These are phyloP conservation scores for Falciphora oryzae DNA, from an alignment of 2,329 filamentous ascomycete genomes.

Conservation along the genomic window DNA sequence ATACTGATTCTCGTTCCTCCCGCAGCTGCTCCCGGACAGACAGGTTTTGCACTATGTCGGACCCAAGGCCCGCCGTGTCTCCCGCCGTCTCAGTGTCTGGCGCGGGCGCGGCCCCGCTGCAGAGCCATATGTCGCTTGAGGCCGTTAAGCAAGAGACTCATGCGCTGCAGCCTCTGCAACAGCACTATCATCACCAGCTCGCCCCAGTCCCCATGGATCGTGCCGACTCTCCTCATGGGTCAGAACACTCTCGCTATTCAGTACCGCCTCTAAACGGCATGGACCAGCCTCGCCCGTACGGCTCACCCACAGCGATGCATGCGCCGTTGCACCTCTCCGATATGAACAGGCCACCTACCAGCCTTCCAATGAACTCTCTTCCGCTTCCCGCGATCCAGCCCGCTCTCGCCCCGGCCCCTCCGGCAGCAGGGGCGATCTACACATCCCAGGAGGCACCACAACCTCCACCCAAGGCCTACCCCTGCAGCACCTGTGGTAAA, in stretches of 20 bases:
- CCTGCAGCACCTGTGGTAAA: constrained; percentile 85
- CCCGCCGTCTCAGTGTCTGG: neutral
- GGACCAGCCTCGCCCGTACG: constrained; percentile 38
- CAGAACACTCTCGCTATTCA: constrained; percentile 53
- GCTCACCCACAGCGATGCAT: constrained; percentile 48
- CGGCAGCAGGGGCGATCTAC: constrained; percentile 27
- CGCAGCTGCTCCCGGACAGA: neutral
- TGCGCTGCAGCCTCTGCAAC: constrained; percentile 15
- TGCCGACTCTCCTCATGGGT: constrained; percentile 53
- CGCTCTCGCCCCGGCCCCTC: constrained; percentile 16
- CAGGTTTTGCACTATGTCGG: neutral
- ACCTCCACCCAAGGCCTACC: constrained; percentile 62
- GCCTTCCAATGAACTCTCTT: constrained; percentile 24
- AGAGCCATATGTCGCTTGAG: neutral
- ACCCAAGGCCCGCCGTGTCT: neutral
- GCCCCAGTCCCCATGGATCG: constrained; percentile 40
- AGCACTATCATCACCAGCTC: constrained; percentile 15
- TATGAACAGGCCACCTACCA: constrained; percentile 30
- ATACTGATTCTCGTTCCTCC: neutral
- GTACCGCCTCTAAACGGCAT: constrained; percentile 38
- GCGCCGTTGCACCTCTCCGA: constrained; percentile 40
- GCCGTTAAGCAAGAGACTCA: neutral
- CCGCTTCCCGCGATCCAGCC: constrained; percentile 8
- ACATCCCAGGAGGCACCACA: constrained; percentile 26
- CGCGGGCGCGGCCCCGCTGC: too few species aligned